phyloP scores from a whole-genome alignment of 306 rosid species.

The Abrus precatorius region DNA sequence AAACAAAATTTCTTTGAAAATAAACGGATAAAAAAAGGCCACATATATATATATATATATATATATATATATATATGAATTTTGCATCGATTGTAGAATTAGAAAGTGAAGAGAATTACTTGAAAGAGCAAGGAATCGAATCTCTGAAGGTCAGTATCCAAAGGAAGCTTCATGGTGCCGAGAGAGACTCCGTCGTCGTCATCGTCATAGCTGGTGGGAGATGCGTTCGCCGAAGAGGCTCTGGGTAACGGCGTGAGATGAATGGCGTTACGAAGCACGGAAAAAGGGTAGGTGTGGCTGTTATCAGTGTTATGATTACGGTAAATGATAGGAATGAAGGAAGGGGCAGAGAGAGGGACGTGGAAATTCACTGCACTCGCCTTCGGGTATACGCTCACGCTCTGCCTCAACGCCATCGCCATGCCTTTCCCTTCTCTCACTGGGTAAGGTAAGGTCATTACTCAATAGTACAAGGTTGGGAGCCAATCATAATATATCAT shows the following conservation, averaged over 20 bases:
- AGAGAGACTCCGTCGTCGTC: conserved; percentile 81
- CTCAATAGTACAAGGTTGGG: too few species aligned
- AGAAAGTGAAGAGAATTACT: conserved; percentile 45
- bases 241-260: conserved; percentile 43
- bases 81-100: too few species aligned
- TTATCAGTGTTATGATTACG: neutral
- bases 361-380: conserved; percentile 44
- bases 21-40: too few species aligned
- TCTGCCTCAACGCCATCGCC: conserved; percentile 63
- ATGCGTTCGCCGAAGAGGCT: conserved; percentile 55
- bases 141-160: conserved; percentile 65
- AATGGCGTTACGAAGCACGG: conserved; percentile 37
- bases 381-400: conserved; percentile 37
- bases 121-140: conserved; percentile 81
- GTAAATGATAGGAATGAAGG: conserved; percentile 8
- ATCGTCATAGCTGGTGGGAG: conserved; percentile 47
- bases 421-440: neutral
- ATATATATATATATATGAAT: too few species aligned
- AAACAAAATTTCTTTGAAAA: too few species aligned
- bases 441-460: too few species aligned
- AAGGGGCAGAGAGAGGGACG: conserved; percentile 42
- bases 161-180: conserved; percentile 85
- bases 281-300: conserved; percentile 10
- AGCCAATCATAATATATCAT: neutral
- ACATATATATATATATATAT: too few species aligned